These are phyloP conservation scores for Aspergillus aculeatus DNA, from an alignment of 2,329 filamentous ascomycete species.

Conservation along the genomic window DNA sequence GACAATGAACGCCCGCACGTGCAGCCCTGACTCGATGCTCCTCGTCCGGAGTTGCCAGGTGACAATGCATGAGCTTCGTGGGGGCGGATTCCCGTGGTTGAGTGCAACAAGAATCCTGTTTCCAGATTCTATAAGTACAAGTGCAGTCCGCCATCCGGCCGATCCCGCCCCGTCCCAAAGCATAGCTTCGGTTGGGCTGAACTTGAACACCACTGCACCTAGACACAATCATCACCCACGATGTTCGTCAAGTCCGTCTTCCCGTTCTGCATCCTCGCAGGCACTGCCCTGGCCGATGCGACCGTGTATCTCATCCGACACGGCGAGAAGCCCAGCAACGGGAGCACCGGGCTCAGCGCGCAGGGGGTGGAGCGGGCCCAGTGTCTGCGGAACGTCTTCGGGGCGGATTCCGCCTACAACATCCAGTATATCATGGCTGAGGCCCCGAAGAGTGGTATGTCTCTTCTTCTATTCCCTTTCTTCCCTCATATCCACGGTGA, in stretches of 20 bases:
- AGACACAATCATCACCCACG: neutral
- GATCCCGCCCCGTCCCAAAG: too few relatives aligned
- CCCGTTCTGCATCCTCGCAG: slow-evolving; percentile 13
- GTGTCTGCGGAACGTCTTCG: slow-evolving; percentile 60
- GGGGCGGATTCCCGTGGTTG: neutral
- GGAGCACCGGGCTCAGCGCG: slow-evolving; percentile 51
- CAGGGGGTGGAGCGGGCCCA: slow-evolving; percentile 58
- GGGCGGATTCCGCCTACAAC: slow-evolving; percentile 51
- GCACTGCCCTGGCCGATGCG: slow-evolving; percentile 32
- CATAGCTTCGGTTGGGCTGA: too few relatives aligned
- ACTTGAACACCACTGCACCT: too few relatives aligned
- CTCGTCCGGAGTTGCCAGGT: neutral
- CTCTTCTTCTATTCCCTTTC: neutral
- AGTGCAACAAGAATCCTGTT: too few relatives aligned
- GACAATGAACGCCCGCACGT: neutral
- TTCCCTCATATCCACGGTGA: too few relatives aligned
- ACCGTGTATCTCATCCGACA: slow-evolving; percentile 65
- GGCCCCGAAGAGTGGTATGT: slow-evolving; percentile 47
- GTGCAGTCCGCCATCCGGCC: neutral
- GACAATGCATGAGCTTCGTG: neutral
- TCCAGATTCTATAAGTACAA: neutral
- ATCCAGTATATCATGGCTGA: slow-evolving; percentile 61
- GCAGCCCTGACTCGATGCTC: neutral
- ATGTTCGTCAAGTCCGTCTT: slow-evolving; percentile 12
- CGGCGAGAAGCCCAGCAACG: slow-evolving; percentile 58